Evolutionary conservation across 148 eudicot species (phyloP), one percentile per base, ranked within the genome.

Genomic region (Persicaria tinctoria): DNA sequence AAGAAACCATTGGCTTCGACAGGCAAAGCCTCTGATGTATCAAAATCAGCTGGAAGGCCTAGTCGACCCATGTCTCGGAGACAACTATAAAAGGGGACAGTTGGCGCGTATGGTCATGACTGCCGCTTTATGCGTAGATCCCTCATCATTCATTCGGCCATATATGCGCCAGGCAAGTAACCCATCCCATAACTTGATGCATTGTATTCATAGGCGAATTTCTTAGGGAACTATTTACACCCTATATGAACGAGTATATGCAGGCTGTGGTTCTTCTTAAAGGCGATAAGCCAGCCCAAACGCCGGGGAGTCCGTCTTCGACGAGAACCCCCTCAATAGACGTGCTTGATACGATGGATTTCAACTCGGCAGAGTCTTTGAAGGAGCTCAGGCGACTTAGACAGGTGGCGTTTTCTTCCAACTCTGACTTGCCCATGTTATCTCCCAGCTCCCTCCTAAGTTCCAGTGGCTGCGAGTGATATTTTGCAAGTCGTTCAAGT

Each of bases 11-110:
- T 47, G 41, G 2, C 14, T 7, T 71, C 8, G 53, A 47, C 41
- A 90, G 98, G 91, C 98, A 75, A 90, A 87, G 77, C 93, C 98
- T 70, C 86, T 90, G 80, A 84, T 93, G 50, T 84, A 85, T 47
- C 79, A 80, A 9, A 90, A 86, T 75, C 82, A 83, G 56, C 53
- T 84, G 12, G 73, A 79, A 51, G 73, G 83, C 75, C 90, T 93
- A 66, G 84, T 84, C 73, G 98, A 90, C 72, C 96, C 93, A 68
- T 78, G 79, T 82, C 87, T 93, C 5, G 81, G 78, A 57, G 82
- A 77, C 76, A 68, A 76, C 41, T 93, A 90, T 74, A 75, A 87
- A 56, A 63, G 59, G 14, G 81, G 83, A 49, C 88, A 93, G 87
- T 79, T 93, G 90, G 87, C 84, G 59, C 80, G 87, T 8, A 86